Evolutionary conservation across 2,329 filamentous ascomycete genomes (phyloP).

Genomic region (Simplicillium aogashimaense): DNA sequence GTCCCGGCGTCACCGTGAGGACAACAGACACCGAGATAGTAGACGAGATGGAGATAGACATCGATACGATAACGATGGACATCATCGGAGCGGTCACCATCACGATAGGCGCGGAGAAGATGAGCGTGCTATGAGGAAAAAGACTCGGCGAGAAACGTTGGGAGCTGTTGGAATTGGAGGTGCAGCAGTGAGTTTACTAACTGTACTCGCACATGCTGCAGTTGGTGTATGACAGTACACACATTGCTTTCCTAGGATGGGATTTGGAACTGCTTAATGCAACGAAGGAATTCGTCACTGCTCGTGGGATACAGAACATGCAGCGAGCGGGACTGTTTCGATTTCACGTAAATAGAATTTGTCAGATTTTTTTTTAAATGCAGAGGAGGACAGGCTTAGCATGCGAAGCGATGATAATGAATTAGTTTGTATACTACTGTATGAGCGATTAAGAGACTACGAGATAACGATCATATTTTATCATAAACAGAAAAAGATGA

Average conservation of each 20-base stretch:
- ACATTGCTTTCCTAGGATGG: neutral
- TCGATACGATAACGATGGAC: constrained; percentile 10
- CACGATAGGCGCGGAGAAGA: constrained; percentile 22
- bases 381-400: no score
- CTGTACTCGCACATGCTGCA: constrained; percentile 48
- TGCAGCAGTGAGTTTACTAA: constrained; percentile 47
- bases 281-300: no score
- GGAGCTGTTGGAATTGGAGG: constrained; percentile 50
- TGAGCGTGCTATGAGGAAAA: constrained; percentile 28
- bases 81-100: constrained; percentile 23
- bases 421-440: neutral
- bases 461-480: neutral
- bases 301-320: no score
- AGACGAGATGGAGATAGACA: constrained; percentile 9
- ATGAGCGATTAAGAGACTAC: neutral
- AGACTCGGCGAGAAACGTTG: constrained; percentile 42
- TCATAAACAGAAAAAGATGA: neutral
- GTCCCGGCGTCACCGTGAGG: constrained; percentile 14
- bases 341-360: no score
- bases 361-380: no score
- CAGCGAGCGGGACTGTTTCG: no score
- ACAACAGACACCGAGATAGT: constrained; percentile 14
- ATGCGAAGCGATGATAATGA: neutral
- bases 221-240: constrained; percentile 14
- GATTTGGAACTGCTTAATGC: no score